Base-by-base conservation (phyloP, 306 rosid species). In the Cicer yamashitae region DNA sequence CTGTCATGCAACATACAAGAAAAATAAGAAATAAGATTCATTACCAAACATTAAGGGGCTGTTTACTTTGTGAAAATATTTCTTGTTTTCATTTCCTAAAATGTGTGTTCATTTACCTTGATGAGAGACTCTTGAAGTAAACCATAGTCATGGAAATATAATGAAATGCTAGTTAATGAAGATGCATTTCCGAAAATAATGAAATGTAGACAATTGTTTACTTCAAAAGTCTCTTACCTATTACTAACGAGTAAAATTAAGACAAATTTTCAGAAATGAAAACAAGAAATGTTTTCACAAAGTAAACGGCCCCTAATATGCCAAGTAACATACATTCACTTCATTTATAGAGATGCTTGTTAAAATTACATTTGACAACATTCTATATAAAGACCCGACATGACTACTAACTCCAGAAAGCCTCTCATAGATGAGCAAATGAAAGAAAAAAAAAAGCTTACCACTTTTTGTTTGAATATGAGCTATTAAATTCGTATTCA, bases 1-100 rank as follows among this genome's bases (percentile, higher is more conserved):
- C 90, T 87, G 82, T 20, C 77, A 38, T 9, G 58, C 38, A 20
- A 17, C 46, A 64, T 12, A 71, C 13, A 62, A 10, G 48, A 39
- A 73, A 72, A 73, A 41, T 48, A 67, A 72, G 77, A 86, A 64
- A 76, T 45, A 63, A 61, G 72, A 74, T 5, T 25, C 54, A 34
- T 37, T 20, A 34, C 48, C 22, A 73, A 65, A 64, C 62, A 56
- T 18, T 65, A 25, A 25, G 34, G 34, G 34, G 4, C 0, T 0
- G 34, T 25, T 25, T 25, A 25, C 34, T 25, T 25, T 25, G 34
- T 25, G 34, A 25, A 25, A 25, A 25, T 3, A 25, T 25, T 25
- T 25, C 3, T 0, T 25, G 30, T 25, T 25, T 25, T 25, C 30
- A 25, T 25, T 25, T 25, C 34, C 34, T 25, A 25, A 25, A 25